Base-by-base conservation (phyloP, 176 grass and related monocot species). In the Coix lacrymajobi region DNA sequence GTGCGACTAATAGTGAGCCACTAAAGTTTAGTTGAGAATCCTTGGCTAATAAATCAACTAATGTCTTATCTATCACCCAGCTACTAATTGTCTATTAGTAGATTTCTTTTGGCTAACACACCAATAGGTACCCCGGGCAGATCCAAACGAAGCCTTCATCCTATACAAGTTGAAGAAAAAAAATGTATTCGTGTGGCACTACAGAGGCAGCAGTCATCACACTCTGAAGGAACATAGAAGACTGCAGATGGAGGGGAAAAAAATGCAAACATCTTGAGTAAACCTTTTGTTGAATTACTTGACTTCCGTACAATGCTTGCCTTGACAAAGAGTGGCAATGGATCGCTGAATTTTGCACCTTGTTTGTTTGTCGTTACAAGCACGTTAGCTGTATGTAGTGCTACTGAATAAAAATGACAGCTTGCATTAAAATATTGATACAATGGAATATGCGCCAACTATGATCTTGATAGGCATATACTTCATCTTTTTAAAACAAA, bases 371-470 rank as follows among this genome's bases (percentile, higher is more conserved):
- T 28, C 19, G n/a, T 26, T 41, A 2, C 68, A 71, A 46, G 40
- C 41, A 19, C 30, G 29, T 9, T 17, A 74, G 28, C 44, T 74
- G 28, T 1, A 74, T 74, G 28, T 1, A 74, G 8, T 34, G 71
- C 8, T 52, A 74, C 71, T 16, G 8, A 49, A 73, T 49, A 49
- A 32, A 49, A 32, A 74, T 33, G 29, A 17, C 71, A 54, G 5
- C 16, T 17, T 34, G 45, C 44, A 19, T 54, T 54, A 33, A 33
- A 33, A 32, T 34, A 33, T 2, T 20, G 30, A 43, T n/a, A n/a
- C 25, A 17, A 48, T 30, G 22, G 62, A 66, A 79, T 65, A 80
- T 80, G 62, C 43, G 29, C 62, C 77, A 66, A 33, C 77, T 51
- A 79, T 24, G 30, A 51, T 45, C 62, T 26, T 36, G 77, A 33